phyloP scores from a whole-genome alignment of 257 asterid species.

The Solanum virginianum region DNA sequence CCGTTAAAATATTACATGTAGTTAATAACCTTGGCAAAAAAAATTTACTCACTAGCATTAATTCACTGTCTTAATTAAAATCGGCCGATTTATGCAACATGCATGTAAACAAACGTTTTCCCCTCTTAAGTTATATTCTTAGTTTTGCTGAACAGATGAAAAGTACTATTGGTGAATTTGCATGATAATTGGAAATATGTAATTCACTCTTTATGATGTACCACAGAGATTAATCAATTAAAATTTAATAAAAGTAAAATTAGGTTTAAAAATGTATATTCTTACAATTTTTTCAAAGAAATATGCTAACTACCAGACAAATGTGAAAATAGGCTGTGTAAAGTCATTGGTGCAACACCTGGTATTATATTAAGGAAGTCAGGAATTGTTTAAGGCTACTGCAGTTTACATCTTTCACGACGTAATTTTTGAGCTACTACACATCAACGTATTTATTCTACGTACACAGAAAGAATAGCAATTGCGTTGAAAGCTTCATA shows the following conservation, averaged over 20 bases:
- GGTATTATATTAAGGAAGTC: too few relatives aligned
- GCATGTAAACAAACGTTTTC: neutral
- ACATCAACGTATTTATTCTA: too few relatives aligned
- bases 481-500: too few relatives aligned
- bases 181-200: neutral
- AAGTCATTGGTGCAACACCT: too few relatives aligned
- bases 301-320: neutral
- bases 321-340: neutral
- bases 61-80: too few relatives aligned
- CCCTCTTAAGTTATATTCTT: neutral
- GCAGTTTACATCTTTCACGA: too few relatives aligned
- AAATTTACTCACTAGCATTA: neutral
- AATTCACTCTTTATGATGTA: neutral
- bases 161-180: neutral
- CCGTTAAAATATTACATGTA: neutral
- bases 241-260: neutral
- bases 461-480: too few relatives aligned
- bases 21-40: neutral
- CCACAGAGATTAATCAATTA: neutral
- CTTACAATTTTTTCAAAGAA: neutral
- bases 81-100: too few relatives aligned
- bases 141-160: neutral
- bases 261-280: too few relatives aligned
- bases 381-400: too few relatives aligned
- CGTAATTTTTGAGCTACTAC: too few relatives aligned